phyloP scores from a whole-genome alignment of 176 grass and related monocot genomes.

The Paspalum notatum region DNA sequence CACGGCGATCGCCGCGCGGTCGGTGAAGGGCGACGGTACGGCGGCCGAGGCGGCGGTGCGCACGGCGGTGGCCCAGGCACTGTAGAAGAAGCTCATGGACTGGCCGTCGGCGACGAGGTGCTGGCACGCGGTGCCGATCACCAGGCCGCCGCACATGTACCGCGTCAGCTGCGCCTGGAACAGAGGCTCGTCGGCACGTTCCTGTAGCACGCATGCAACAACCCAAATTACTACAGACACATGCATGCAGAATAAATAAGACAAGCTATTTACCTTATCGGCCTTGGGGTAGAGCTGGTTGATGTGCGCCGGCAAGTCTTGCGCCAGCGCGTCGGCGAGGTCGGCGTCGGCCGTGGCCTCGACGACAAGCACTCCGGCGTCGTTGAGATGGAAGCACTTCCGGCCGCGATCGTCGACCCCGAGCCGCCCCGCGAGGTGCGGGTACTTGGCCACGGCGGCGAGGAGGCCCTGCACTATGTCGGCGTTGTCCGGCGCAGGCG shows the following conservation, averaged over 20 bases:
- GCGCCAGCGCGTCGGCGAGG: conserved; percentile 37
- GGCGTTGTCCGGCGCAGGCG: conserved; percentile 24
- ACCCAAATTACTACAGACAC: too few species aligned
- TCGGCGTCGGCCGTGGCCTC: conserved; percentile 34
- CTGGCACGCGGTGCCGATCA: conserved; percentile 26
- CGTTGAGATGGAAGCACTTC: conserved; percentile 37
- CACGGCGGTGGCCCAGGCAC: conserved; percentile 38
- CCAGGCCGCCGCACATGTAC: conserved; percentile 50
- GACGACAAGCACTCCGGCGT: conserved; percentile 35
- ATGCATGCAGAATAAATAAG: not conserved
- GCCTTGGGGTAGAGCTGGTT: conserved; percentile 24
- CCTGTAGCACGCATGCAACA: not conserved
- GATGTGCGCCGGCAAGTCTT: conserved; percentile 32
- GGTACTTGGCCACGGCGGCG: conserved; percentile 28
- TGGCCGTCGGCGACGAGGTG: conserved; percentile 54
- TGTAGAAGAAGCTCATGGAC: conserved; percentile 51
- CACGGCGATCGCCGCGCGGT: not conserved
- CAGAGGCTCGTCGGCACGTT: conserved; percentile 7
- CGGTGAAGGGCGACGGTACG: conserved; percentile 22
- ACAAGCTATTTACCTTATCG: not conserved
- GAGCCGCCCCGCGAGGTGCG: conserved; percentile 31
- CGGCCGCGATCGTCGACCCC: not conserved
- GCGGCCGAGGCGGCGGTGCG: not conserved
- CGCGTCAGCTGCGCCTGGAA: conserved; percentile 50
- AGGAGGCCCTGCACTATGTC: conserved; percentile 22